Evolutionary conservation across 2,329 filamentous ascomycete species (phyloP).

Genomic region (Fusarium mexicanum): DNA sequence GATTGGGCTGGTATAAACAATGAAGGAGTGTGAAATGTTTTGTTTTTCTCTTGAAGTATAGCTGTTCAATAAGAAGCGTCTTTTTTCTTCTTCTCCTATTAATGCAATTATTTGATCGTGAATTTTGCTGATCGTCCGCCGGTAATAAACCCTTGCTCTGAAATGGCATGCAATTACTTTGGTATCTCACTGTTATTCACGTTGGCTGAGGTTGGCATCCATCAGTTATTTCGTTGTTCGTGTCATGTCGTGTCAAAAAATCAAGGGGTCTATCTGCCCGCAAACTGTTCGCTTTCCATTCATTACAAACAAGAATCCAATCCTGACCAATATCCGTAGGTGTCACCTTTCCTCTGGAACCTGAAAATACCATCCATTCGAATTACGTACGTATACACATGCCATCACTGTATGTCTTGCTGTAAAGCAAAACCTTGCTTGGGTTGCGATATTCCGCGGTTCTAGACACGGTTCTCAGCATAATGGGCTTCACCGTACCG

Average conservation of each 20-base stretch:
- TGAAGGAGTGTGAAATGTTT: constrained; percentile 24
- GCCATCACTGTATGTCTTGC: not conserved
- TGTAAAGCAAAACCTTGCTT: not conserved
- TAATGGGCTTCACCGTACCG: constrained; percentile 12
- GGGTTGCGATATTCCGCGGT: not conserved
- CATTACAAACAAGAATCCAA: constrained; percentile 15
- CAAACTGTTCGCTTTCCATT: constrained; percentile 15
- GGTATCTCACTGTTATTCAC: not conserved
- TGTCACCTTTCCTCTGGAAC: not conserved
- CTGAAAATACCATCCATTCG: constrained; percentile 5
- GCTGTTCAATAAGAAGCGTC: constrained; percentile 38
- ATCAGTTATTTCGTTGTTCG: constrained; percentile 33
- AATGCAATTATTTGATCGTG: not conserved
- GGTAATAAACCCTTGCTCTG: not conserved
- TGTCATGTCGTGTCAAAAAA: constrained; percentile 28
- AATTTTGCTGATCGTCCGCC: not conserved
- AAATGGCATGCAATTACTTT: not conserved
- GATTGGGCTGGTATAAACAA: constrained; percentile 31
- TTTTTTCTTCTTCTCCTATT: not conserved
- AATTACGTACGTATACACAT: constrained; percentile 17
- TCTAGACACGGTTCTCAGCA: constrained; percentile 9
- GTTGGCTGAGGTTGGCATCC: not conserved
- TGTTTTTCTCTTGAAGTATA: constrained; percentile 31
- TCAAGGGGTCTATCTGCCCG: constrained; percentile 25
- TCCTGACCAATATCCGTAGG: not conserved